phyloP scores from a whole-genome alignment of 306 rosid genomes.

The Vigna mungo region DNA sequence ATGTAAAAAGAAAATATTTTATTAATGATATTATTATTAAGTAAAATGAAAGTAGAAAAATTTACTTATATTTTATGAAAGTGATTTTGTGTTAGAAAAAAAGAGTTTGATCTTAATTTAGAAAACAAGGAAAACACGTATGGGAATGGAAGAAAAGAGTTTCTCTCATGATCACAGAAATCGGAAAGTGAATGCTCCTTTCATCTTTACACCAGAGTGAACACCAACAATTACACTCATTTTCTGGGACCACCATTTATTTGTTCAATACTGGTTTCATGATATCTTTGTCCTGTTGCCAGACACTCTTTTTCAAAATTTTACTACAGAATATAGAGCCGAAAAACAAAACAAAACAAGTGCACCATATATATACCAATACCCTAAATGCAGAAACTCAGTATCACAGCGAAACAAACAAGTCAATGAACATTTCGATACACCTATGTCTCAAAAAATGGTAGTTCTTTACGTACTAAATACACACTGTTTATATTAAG shows the following conservation, averaged over 20 bases:
- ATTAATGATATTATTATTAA: no score
- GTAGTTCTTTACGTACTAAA: not conserved
- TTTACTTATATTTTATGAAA: no score
- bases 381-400: constrained; percentile 35
- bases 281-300: constrained; percentile 50
- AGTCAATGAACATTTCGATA: constrained; percentile 26
- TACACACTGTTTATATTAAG: not conserved
- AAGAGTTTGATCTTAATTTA: no score
- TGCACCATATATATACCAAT: not conserved
- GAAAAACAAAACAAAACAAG: not conserved
- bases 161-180: not conserved
- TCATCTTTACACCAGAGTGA: constrained; percentile 31
- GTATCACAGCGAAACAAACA: constrained; percentile 37
- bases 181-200: constrained; percentile 36
- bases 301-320: constrained; percentile 36
- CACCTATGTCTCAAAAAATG: not conserved
- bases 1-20: no score
- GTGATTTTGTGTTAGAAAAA: no score
- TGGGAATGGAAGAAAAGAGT: constrained; percentile 27
- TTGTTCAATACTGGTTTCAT: constrained; percentile 2
- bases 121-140: no score
- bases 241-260: constrained; percentile 41
- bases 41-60: no score
- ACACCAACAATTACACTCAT: constrained; percentile 35
- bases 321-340: not conserved